phyloP scores from a whole-genome alignment of 192 early-diverging fungal species.

The Chytriomyces confervae region DNA sequence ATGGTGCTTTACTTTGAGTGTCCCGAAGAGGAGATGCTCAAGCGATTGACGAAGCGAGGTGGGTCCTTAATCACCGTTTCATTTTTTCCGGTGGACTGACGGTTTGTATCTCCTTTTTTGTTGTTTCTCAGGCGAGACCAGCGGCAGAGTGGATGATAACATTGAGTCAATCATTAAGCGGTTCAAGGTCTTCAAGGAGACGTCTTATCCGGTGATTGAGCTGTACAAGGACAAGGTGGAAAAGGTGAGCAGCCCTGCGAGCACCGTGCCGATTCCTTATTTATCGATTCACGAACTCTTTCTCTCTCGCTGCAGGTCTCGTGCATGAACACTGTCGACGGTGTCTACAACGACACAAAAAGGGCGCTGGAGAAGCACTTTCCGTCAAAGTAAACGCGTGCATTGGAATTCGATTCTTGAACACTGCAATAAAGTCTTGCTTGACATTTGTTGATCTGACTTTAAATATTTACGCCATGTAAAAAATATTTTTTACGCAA shows the following conservation, averaged over 20 bases:
- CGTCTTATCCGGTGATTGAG: slow-evolving; percentile 90
- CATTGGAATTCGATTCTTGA: too few species aligned
- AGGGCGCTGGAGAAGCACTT: slow-evolving; percentile 55
- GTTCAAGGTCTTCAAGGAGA: slow-evolving; percentile 84
- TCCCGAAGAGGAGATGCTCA: slow-evolving; percentile 89
- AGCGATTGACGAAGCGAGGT: slow-evolving; percentile 88
- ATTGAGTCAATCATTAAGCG: slow-evolving; percentile 95
- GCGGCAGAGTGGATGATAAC: slow-evolving; percentile 93
- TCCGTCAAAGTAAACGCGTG: slow-evolving; percentile 17
- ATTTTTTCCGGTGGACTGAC: neutral
- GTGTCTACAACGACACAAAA: slow-evolving; percentile 71
- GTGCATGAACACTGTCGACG: slow-evolving; percentile 67
- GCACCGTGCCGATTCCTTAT: neutral
- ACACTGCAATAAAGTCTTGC: too few species aligned
- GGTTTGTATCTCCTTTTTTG: neutral
- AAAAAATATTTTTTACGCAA: too few species aligned
- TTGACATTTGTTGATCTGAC: too few species aligned
- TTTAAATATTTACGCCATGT: too few species aligned
- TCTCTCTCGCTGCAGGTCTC: slow-evolving; percentile 31
- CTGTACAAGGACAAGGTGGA: slow-evolving; percentile 82
- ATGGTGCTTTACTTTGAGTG: slow-evolving; percentile 93
- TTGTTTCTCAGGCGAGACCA: slow-evolving; percentile 72
- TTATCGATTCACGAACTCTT: slow-evolving; percentile 12
- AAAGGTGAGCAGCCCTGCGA: slow-evolving; percentile 54
- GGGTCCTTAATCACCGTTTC: slow-evolving; percentile 15